These are phyloP conservation scores for Anacardium occidentale DNA, from an alignment of 345 rosid species.

Conservation along the genomic window DNA sequence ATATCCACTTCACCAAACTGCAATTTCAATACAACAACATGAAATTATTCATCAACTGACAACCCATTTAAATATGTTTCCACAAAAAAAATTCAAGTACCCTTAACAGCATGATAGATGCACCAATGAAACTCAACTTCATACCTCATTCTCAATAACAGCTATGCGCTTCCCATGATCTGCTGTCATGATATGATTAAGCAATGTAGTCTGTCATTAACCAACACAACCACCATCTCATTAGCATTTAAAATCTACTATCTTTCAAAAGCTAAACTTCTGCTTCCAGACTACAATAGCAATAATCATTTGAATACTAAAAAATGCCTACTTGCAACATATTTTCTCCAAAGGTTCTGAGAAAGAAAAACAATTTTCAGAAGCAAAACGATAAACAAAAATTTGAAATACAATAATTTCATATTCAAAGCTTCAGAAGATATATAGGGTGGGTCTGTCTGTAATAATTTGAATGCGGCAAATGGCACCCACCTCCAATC, in stretches of 20 bases:
- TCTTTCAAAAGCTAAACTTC: not conserved
- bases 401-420: no score
- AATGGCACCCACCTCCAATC: no score
- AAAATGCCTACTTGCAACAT: no score
- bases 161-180: slow-evolving; percentile 96
- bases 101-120: not conserved
- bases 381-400: no score
- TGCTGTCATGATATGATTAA: slow-evolving; percentile 86
- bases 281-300: not conserved
- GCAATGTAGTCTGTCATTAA: slow-evolving; percentile 71
- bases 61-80: not conserved
- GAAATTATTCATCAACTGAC: not conserved
- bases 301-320: no score
- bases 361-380: no score
- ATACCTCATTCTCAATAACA: slow-evolving; percentile 93
- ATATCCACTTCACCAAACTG: slow-evolving; percentile 96
- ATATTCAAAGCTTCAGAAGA: no score
- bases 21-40: slow-evolving; percentile 7
- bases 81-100: not conserved
- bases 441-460: no score
- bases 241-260: not conserved
- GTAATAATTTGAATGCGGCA: no score
- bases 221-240: not conserved
- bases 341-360: no score
- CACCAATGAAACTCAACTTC: not conserved